A percentile compares a stretch with the other conserved stretches of the same genome.
phyloP scores from a whole-genome alignment of 148 eudicot species.

The Rhododendron molle region DNA sequence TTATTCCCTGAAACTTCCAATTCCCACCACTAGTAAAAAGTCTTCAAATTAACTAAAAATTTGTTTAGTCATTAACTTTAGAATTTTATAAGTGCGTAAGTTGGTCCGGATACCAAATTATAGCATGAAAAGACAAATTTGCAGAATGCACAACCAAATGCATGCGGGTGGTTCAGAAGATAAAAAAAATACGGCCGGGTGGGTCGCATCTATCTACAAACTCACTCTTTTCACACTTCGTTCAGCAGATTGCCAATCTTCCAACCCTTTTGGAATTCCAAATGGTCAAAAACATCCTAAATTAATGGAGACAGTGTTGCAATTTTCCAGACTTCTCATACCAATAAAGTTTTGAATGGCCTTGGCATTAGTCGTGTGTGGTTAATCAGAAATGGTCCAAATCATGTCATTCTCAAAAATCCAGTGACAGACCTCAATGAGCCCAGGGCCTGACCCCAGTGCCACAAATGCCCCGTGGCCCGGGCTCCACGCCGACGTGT shows the following conservation, averaged over 20 bases:
- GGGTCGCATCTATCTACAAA: no score
- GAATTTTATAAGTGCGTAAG: no score
- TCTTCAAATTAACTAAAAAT: no score
- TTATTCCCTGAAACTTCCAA: no score
- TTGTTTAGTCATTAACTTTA: no score
- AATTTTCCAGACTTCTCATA: not conserved
- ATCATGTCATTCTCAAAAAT: conserved; percentile 90
- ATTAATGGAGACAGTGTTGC: not conserved
- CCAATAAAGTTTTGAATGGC: not conserved
- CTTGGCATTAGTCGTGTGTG: not conserved
- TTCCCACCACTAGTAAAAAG: no score
- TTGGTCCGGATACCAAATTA: no score
- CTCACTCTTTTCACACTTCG: no score
- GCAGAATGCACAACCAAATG: no score
- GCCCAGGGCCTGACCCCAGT: conserved; percentile 66
- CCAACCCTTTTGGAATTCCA: not conserved
- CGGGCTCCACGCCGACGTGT: conserved; percentile 81
- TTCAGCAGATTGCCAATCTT: not conserved
- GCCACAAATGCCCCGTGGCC: conserved; percentile 78
- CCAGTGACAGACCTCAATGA: conserved; percentile 93
- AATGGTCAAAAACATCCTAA: not conserved
- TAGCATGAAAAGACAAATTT: no score
- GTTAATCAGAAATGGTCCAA: conserved; percentile 58
- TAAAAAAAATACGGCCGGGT: no score
- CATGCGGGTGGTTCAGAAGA: no score